Evolutionary conservation across 768 basidiomycete genomes (phyloP).

Genomic region (Pisolithus albus): DNA sequence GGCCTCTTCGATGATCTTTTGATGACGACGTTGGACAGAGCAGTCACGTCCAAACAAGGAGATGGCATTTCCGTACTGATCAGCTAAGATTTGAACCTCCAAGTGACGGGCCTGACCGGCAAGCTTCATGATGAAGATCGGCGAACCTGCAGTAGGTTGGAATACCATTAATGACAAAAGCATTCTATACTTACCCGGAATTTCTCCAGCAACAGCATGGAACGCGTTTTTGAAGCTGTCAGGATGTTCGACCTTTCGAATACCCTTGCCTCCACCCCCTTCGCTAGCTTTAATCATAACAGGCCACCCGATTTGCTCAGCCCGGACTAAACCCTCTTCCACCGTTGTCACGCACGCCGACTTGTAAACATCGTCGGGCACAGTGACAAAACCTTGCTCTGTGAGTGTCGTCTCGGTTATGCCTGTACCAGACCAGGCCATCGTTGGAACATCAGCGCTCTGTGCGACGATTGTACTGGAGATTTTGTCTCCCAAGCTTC

Average conservation of each 20-base stretch:
- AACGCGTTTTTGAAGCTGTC: slow-evolving; percentile 93
- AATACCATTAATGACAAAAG: slow-evolving; percentile 1
- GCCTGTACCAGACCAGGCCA: slow-evolving; percentile 98
- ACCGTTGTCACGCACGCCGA: slow-evolving; percentile 84
- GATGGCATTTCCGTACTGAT: slow-evolving; percentile 99
- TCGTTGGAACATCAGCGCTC: slow-evolving; percentile 91
- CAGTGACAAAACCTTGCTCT: slow-evolving; percentile 83
- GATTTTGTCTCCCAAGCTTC: slow-evolving; percentile 98
- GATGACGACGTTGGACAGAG: slow-evolving; percentile 97
- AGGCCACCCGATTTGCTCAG: slow-evolving; percentile 89
- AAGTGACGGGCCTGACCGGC: slow-evolving; percentile 96
- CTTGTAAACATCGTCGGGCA: slow-evolving; percentile 85
- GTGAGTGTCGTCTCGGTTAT: slow-evolving; percentile 83
- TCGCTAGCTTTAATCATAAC: slow-evolving; percentile 99
- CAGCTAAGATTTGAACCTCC: slow-evolving; percentile 96
- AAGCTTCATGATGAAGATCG: slow-evolving; percentile 99
- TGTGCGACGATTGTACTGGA: slow-evolving; percentile 99
- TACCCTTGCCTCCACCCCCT: slow-evolving; percentile 98
- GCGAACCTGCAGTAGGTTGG: slow-evolving; percentile 59
- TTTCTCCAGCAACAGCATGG: slow-evolving; percentile 90
- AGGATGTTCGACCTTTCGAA: slow-evolving; percentile 83
- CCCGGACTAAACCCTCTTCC: slow-evolving; percentile 77
- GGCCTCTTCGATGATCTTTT: slow-evolving; percentile 99
- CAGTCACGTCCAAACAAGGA: slow-evolving; percentile 99
- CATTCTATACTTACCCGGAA: slow-evolving; percentile 63